Evolutionary conservation across 2,329 filamentous ascomycete genomes (phyloP).

Genomic region (Alternaria brassicicola): DNA sequence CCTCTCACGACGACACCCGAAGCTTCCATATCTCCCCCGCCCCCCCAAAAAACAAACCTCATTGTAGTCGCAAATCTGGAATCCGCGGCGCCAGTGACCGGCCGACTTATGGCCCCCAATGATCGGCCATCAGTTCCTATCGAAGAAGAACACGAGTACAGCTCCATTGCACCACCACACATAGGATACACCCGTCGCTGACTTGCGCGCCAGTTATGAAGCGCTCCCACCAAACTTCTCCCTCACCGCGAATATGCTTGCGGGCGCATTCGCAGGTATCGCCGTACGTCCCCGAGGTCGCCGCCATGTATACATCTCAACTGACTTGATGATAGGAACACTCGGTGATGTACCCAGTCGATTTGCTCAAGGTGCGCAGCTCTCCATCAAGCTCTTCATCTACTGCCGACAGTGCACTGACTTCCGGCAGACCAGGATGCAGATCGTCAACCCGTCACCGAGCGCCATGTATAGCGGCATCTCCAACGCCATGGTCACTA

Average conservation of each 20-base stretch:
- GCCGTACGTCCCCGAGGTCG: slow-evolving; percentile 65
- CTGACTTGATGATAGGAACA: slow-evolving; percentile 72
- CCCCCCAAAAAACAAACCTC: slow-evolving; percentile 5
- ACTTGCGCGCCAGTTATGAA: slow-evolving; percentile 71
- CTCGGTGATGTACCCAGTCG: slow-evolving; percentile 98
- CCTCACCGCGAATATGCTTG: slow-evolving; percentile 90
- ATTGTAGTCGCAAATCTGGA: slow-evolving; percentile 43
- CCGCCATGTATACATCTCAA: slow-evolving; percentile 14
- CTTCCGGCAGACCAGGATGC: slow-evolving; percentile 83
- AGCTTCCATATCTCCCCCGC: slow-evolving; percentile 9
- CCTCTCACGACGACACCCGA: slow-evolving; percentile 9
- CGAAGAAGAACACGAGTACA: slow-evolving; percentile 52
- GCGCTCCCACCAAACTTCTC: slow-evolving; percentile 93
- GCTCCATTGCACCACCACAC: slow-evolving; percentile 19
- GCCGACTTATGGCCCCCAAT: slow-evolving; percentile 52
- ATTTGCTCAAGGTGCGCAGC: slow-evolving; percentile 85
- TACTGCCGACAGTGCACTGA: slow-evolving; percentile 26
- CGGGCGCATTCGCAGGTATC: slow-evolving; percentile 95
- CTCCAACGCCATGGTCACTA: slow-evolving; percentile 89
- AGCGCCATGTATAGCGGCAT: slow-evolving; percentile 86
- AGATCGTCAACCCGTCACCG: slow-evolving; percentile 84
- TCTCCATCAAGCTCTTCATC: neutral
- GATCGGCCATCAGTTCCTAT: slow-evolving; percentile 42
- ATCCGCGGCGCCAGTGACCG: slow-evolving; percentile 42
- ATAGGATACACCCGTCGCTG: slow-evolving; percentile 24